Percentiles rank a stretch among this genome's conserved stretches.
Conservation (phyloP, 1,284 basidiomycete genomes). For the Leccinum fallax region DNA sequence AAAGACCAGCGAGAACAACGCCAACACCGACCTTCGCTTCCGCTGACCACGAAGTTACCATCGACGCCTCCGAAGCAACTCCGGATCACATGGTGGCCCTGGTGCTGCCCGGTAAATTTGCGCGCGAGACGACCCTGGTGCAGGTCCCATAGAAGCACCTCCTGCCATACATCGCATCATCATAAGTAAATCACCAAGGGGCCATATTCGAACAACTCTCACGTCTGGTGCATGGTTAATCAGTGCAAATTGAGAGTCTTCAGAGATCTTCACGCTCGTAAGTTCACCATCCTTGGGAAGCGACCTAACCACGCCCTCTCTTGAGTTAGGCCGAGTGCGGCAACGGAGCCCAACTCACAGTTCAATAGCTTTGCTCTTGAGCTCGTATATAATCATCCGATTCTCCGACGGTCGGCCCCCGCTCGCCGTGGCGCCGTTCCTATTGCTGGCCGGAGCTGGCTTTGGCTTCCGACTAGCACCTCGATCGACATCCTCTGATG, state of each 20-base stretch:
- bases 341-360: conserved; percentile 49
- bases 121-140: conserved; percentile 67
- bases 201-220: conserved; percentile 38
- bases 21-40: conserved; percentile 81
- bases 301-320: conserved; percentile 46
- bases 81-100: conserved; percentile 82
- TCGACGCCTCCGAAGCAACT: conserved; percentile 95
- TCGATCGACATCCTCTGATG: conserved; percentile 35
- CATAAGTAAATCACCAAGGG: conserved; percentile 4
- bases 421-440: conserved; percentile 39
- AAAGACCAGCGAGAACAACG: neutral
- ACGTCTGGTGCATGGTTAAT: conserved; percentile 88
- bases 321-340: conserved; percentile 14
- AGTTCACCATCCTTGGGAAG: conserved; percentile 75
- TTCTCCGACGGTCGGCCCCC: conserved; percentile 51
- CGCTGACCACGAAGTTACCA: conserved; percentile 89
- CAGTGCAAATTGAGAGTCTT: conserved; percentile 85
- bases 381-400: conserved; percentile 76
- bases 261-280: conserved; percentile 87
- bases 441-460: conserved; percentile 39
- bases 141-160: conserved; percentile 88
- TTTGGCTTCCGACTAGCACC: conserved; percentile 40
- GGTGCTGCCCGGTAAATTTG: conserved; percentile 82
- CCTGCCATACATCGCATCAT: conserved; percentile 48
- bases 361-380: conserved; percentile 63